These are phyloP conservation scores for Bipolaris sorokiniana DNA, from an alignment of 2,329 filamentous ascomycete genomes.

Conservation along the genomic window DNA sequence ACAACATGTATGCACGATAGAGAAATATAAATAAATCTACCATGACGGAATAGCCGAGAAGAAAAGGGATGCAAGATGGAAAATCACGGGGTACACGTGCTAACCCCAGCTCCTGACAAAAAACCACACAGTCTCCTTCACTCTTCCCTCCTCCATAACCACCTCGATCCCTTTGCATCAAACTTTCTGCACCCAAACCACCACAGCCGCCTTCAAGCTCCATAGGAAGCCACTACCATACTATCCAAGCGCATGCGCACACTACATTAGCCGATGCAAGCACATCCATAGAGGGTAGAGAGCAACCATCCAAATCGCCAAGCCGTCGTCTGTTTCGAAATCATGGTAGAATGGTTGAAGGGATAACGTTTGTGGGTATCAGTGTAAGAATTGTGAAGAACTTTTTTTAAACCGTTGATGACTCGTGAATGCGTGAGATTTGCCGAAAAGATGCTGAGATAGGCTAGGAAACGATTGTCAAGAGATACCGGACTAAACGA, in stretches of 20 bases:
- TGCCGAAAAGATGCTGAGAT: constrained; percentile 44
- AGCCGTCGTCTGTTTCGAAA: constrained; percentile 47
- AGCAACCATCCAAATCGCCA: constrained; percentile 42
- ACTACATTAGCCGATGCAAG: neutral
- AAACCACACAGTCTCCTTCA: constrained; percentile 27
- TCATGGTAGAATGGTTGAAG: constrained; percentile 47
- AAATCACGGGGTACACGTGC: constrained; percentile 24
- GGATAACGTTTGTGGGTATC: constrained; percentile 53
- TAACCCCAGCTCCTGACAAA: constrained; percentile 40
- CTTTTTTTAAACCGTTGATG: constrained; percentile 44
- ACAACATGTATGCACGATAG: constrained; percentile 23
- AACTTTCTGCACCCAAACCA: constrained; percentile 37
- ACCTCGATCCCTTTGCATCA: constrained; percentile 30
- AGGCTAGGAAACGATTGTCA: constrained; percentile 43
- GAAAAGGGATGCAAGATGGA: constrained; percentile 20
- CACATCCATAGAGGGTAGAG: constrained; percentile 23
- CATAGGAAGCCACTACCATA: constrained; percentile 24
- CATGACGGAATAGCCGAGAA: constrained; percentile 19
- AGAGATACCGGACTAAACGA: constrained; percentile 23
- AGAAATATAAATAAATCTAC: constrained; percentile 24
- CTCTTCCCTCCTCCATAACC: constrained; percentile 30
- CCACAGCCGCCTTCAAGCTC: constrained; percentile 44
- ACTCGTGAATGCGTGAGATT: constrained; percentile 48
- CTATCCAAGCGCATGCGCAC: constrained; percentile 35
- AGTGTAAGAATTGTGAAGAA: constrained; percentile 51